Conservation (phyloP, 2,329 filamentous ascomycete genomes). For the Phyllosticta ampelicida region DNA sequence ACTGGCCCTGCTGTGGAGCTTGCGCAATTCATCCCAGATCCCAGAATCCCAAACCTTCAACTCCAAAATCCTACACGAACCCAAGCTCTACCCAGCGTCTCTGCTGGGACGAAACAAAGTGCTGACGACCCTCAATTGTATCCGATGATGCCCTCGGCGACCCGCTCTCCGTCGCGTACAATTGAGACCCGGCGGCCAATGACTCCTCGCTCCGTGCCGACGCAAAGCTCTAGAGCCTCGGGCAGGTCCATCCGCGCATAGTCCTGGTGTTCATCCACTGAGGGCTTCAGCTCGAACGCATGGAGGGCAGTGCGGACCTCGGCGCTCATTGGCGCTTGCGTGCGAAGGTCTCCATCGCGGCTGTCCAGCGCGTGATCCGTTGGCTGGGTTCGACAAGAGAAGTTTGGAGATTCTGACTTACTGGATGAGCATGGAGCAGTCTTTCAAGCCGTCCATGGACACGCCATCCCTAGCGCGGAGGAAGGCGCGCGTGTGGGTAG, state of each 20-base stretch:
- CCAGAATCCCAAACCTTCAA: not conserved
- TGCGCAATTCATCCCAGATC: not conserved
- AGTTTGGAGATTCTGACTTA: not conserved
- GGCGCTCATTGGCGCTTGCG: not conserved
- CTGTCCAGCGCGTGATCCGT: not conserved
- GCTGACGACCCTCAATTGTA: constrained; percentile 5
- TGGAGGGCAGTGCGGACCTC: constrained; percentile 6
- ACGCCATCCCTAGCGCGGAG: constrained; percentile 4
- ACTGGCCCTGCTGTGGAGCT: not conserved
- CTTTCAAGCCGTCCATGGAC: not conserved
- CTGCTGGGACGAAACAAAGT: not conserved
- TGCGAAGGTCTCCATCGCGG: constrained; percentile 7
- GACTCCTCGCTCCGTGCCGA: constrained; percentile 4
- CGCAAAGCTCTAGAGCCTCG: not conserved
- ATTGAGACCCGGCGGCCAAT: constrained; percentile 9
- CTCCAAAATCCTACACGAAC: not conserved
- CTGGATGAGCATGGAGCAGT: constrained; percentile 10
- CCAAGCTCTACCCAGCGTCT: not conserved
- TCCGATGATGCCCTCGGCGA: constrained; percentile 10
- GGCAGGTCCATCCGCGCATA: constrained; percentile 2
- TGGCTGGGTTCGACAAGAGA: not conserved
- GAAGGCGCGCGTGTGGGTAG: not conserved
- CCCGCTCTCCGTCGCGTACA: not conserved
- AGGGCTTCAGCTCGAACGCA: constrained; percentile 4
- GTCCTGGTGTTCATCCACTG: constrained; percentile 5